Evolutionary conservation across 192 early-diverging fungal species (phyloP), one percentile per base, ranked within the genome.

Genomic region (Coemansia umbellata): DNA sequence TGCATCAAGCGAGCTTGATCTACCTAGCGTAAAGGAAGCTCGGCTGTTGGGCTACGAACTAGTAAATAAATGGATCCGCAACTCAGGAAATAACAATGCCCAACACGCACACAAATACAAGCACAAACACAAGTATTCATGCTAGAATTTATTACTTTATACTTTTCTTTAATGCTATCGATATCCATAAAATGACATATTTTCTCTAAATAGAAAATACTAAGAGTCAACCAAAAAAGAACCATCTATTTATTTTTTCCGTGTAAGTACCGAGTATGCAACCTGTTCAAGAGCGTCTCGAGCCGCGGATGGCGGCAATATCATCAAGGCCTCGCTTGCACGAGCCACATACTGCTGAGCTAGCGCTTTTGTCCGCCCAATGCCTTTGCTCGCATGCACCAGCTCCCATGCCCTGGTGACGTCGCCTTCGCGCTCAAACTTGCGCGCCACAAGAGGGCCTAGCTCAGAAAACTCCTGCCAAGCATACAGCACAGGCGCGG

Each of bases 401-500:
- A 90, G 73, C 8, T 80, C 69, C 66, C 86, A 81, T 7, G 93
- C 89, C 69, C 45, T 79, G 21, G 87, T 80, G 10, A 84, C 86
- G 66, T 98, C 95, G 8, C 90, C 91, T 9, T 78, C 54, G 7
- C 82, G 23, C 11, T 69, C 66, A 64, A 98, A 98, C 45, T 92
- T 87, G 36, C 95, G 90, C 37, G 91, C 85, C 22, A 96, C 91
- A 32, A 95, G 65, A 15, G 83, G 84, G 3, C 86, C 83, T 31
- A 98, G 76, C 60, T 92, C 86, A 4, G 92, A 85, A 56, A 75
- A 91, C 70, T 91, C 83, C 40, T 94, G 87, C 74, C 89, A 91
- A 5, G 95, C 93, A 69, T 86, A 98, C 30, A 98, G 71, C 0
- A 98, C 90, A 0, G 95, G 95, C 0, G 93, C 93, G 8, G 93